Evolutionary conservation across 768 basidiomycete genomes (phyloP).

Genomic region (Tylopilus cervinicoccineus): DNA sequence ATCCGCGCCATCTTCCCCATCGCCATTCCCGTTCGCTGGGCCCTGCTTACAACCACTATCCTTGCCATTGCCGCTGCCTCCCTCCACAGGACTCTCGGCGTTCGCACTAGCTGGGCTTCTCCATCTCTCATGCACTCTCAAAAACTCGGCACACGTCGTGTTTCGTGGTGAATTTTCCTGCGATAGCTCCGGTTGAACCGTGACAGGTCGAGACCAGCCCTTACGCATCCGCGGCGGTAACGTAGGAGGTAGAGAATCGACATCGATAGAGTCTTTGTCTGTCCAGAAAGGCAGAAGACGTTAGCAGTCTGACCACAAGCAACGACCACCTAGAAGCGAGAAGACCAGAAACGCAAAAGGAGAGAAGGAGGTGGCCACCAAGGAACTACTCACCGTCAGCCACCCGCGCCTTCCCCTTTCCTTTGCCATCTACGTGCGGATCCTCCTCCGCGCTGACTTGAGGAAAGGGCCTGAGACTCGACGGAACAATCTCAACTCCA

Average conservation of each 20-base stretch:
- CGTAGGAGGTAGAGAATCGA: slow-evolving; percentile 12
- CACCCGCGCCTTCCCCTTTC: slow-evolving; percentile 17
- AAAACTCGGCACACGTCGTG: not conserved
- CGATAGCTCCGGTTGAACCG: not conserved
- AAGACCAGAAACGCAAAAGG: not conserved
- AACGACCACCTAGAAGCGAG: not conserved
- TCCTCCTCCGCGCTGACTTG: slow-evolving; percentile 11
- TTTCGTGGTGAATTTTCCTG: slow-evolving; percentile 1
- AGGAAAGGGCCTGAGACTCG: slow-evolving; percentile 19
- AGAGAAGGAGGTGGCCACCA: not conserved
- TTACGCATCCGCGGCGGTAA: slow-evolving; percentile 69
- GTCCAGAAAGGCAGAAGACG: not conserved
- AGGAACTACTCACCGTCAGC: slow-evolving; percentile 20
- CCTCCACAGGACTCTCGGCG: slow-evolving; percentile 17
- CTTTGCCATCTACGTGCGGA: slow-evolving; percentile 6
- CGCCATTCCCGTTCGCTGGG: not conserved
- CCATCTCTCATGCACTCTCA: slow-evolving; percentile 20
- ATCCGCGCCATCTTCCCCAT: slow-evolving; percentile 16
- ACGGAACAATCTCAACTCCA: slow-evolving; percentile 54
- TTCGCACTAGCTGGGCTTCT: slow-evolving; percentile 17
- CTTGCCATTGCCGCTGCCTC: not conserved
- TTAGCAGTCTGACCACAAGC: not conserved
- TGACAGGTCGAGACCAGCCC: slow-evolving; percentile 29
- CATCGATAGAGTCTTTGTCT: slow-evolving; percentile 14
- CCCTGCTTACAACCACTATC: not conserved